Evolutionary conservation across 768 basidiomycete genomes (phyloP), one percentile per base, ranked within the genome.

Genomic region (Krasilnikovozyma curviuscula): DNA sequence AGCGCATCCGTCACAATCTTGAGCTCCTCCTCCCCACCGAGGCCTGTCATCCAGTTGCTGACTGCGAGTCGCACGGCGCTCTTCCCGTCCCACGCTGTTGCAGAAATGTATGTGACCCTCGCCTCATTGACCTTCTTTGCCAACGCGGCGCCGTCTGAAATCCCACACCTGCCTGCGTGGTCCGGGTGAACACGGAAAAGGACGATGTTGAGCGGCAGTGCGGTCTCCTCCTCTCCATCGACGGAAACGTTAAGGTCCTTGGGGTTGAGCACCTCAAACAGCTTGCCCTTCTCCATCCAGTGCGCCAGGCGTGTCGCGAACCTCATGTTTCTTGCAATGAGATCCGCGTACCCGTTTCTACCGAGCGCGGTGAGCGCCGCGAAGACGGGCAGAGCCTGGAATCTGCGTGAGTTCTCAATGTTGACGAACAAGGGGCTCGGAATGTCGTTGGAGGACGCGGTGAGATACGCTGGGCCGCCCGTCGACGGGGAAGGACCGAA

Each of bases 351-450:
- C 3, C 69, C 69, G 9, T 62, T 52, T 35, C 55, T 54, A 10
- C 69, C 69, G 13, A 66, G 57, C 25, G 60, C 59, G 25, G 69
- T 34, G 16, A 71, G 57, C 19, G 64, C 61, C 3, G 66, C 63
- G 50, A 64, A 65, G 12, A 71, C 41, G 0, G 68, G 67, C 13
- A 71, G 56, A 1, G 66, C 67, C 8, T 68, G 59, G 56, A 70
- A 69, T 10, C 69, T 57, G 10, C 68, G 55, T 2, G 66, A 67
- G 54, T 70, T 71, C 48, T 71, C 69, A 38, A 70, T 59, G 29
- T 57, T 56, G 28, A 63, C 55, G 53, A 68, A 67, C 19, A 69
- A 57, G 1, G 69, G 67, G 19, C 58, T 61, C 0, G 64, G 61
- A 10, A 69, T 54, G 18, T 13, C 23, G 21, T 32, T 16, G 30